Conservation (phyloP, 371 early-diverging fungal genomes). For the Coemansia sp. region DNA sequence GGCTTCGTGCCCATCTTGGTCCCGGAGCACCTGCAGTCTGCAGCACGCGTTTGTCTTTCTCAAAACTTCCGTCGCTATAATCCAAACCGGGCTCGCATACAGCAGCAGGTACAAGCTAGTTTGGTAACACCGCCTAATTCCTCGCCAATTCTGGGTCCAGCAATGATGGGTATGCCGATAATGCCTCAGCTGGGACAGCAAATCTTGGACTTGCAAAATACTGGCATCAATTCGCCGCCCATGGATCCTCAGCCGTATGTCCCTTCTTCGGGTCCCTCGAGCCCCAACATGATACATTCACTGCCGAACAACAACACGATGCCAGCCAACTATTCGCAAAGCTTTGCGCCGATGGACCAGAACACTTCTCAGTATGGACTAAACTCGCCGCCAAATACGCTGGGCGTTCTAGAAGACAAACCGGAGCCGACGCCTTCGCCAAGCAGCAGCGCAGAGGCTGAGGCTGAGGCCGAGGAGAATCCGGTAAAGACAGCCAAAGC, state of each 20-base stretch:
- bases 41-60: constrained; percentile 18
- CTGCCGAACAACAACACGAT: not conserved
- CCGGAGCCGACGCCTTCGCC: not conserved
- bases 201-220: no score
- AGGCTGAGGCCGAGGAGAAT: not conserved
- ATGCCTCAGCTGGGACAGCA: no score
- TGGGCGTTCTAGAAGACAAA: not conserved
- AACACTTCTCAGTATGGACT: not conserved
- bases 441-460: not conserved
- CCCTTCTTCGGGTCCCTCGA: not conserved
- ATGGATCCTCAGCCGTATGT: not conserved
- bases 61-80: constrained; percentile 21
- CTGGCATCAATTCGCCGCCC: no score
- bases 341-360: not conserved
- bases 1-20: constrained; percentile 35
- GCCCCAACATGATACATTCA: not conserved
- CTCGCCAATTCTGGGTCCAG: no score
- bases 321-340: not conserved
- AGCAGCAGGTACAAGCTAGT: not conserved
- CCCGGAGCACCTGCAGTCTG: constrained; percentile 13
- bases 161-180: no score
- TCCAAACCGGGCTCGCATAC: not conserved
- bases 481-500: not conserved
- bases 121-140: not conserved
- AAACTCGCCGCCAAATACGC: constrained; percentile 2